Percentiles rank a stretch among this genome's conserved stretches.
These are phyloP conservation scores for Pyropia haitanensis DNA, from an alignment of 23 red algal genomes.

Conservation along the genomic window DNA sequence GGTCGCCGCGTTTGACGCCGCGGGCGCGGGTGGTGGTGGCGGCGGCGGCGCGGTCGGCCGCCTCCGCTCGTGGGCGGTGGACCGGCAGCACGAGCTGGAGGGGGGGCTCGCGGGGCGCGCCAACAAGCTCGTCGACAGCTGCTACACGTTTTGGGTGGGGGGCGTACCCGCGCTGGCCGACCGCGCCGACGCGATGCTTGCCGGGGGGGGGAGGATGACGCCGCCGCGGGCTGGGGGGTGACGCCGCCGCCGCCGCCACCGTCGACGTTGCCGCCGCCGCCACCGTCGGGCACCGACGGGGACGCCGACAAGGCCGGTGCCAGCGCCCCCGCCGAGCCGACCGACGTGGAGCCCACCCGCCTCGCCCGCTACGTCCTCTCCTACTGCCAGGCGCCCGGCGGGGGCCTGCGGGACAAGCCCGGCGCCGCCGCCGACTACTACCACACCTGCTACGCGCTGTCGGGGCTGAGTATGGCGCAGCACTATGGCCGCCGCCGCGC, in stretches of 20 bases:
- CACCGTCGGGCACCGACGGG: background rate
- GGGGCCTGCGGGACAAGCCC: slow-evolving; percentile 90
- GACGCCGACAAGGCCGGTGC: too few species aligned
- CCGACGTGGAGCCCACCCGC: background rate
- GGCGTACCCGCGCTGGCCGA: slow-evolving; percentile 15
- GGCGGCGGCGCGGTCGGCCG: slow-evolving; percentile 2
- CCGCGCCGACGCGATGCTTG: background rate
- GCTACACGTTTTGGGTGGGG: slow-evolving; percentile 94
- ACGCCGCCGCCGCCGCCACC: too few species aligned
- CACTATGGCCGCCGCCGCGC: slow-evolving; percentile 14
- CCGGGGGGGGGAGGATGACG: too few species aligned
- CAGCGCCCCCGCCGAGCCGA: background rate
- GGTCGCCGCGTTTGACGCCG: slow-evolving; percentile 11
- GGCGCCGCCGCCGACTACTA: slow-evolving; percentile 52
- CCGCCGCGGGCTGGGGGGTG: too few species aligned
- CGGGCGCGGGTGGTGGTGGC: too few species aligned
- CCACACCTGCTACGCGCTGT: slow-evolving; percentile 95
- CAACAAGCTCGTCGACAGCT: slow-evolving; percentile 94
- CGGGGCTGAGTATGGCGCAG: slow-evolving; percentile 79
- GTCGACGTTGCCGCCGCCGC: too few species aligned
- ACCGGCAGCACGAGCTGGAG: slow-evolving; percentile 65
- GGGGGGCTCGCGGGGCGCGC: slow-evolving; percentile 85
- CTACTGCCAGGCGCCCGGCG: slow-evolving; percentile 67
- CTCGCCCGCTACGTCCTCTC: slow-evolving; percentile 57
- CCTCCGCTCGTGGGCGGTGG: slow-evolving; percentile 44